Evolutionary conservation across 176 grass and related monocot genomes (phyloP).

Genomic region (Eremochloa ophiuroides): DNA sequence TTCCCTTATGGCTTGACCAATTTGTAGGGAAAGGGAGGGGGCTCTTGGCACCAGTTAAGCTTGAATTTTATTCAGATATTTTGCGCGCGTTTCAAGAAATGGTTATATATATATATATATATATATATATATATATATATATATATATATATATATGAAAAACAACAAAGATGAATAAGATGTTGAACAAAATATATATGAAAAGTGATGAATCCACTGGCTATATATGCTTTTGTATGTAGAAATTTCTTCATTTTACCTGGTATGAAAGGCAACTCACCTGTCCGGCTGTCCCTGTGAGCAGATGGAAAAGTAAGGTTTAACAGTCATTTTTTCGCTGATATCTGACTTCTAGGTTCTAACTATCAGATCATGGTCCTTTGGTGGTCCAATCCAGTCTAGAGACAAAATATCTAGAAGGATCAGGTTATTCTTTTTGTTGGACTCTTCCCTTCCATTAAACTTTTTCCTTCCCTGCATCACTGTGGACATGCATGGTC

Average conservation of each 20-base stretch:
- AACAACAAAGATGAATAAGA: not conserved
- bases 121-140: no score
- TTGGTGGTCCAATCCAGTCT: not conserved
- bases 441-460: not conserved
- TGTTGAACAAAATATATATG: not conserved
- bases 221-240: not conserved
- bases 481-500: no score
- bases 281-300: not conserved
- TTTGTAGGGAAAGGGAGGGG: no score
- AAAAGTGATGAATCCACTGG: not conserved
- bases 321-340: not conserved
- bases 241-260: not conserved
- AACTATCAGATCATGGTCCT: not conserved
- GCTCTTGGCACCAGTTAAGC: no score
- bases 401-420: not conserved
- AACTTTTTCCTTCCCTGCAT: no score
- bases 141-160: no score
- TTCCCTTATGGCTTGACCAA: no score
- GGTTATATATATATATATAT: no score
- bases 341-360: not conserved
- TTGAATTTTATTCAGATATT: no score
- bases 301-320: not conserved
- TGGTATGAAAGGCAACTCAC: not conserved
- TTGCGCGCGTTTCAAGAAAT: no score
- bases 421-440: not conserved